These are phyloP conservation scores for Colletotrichum sp. DNA, from an alignment of 2,329 filamentous ascomycete genomes.

Conservation along the genomic window DNA sequence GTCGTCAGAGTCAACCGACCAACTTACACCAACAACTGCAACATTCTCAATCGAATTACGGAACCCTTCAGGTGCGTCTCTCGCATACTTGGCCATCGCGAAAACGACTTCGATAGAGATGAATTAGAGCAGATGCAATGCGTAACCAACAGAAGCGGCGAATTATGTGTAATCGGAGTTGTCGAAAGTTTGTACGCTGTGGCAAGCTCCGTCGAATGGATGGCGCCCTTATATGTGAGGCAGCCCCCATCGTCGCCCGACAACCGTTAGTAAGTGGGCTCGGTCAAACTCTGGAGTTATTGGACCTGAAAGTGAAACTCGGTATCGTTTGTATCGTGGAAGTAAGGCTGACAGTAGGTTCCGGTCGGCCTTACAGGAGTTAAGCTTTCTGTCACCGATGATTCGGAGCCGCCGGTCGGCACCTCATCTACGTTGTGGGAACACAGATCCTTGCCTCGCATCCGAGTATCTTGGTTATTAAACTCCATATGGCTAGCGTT, in stretches of 20 bases:
- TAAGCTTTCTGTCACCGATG: not conserved
- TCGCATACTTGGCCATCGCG: not conserved
- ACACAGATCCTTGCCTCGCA: not conserved
- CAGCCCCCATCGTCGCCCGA: not conserved
- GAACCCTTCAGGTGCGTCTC: not conserved
- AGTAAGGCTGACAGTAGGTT: not conserved
- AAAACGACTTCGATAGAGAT: not conserved
- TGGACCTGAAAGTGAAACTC: not conserved
- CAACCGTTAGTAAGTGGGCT: not conserved
- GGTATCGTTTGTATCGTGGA: not conserved
- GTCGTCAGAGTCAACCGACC: not conserved
- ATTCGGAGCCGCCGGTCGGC: not conserved
- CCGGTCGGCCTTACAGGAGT: not conserved
- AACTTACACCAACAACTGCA: slow-evolving; percentile 52
- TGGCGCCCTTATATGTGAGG: not conserved
- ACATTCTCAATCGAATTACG: slow-evolving; percentile 46
- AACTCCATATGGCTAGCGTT: not conserved
- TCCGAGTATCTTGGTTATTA: not conserved
- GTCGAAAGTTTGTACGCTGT: not conserved
- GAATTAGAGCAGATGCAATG: not conserved
- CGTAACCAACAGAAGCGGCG: not conserved
- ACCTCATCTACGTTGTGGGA: not conserved
- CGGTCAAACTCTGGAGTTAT: not conserved
- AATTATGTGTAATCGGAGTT: not conserved
- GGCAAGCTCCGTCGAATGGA: not conserved